phyloP scores from a whole-genome alignment of 2,329 filamentous ascomycete genomes.

The Colletotrichum viniferum region DNA sequence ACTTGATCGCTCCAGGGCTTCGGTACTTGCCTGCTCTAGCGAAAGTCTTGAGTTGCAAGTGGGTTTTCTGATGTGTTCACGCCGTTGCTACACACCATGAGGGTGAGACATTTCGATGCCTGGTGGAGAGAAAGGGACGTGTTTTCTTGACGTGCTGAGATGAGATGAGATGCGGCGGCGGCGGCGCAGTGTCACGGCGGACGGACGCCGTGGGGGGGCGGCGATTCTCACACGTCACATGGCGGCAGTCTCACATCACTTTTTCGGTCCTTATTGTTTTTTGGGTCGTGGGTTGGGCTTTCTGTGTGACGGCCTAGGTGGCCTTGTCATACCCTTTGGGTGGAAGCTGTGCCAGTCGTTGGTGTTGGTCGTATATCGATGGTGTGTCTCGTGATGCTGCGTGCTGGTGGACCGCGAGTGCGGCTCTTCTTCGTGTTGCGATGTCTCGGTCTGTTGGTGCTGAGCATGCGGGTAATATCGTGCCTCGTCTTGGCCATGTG shows the following conservation, averaged over 20 bases:
- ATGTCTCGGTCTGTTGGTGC: background rate
- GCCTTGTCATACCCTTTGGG: background rate
- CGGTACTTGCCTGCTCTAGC: background rate
- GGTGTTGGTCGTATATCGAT: background rate
- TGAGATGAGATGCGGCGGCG: background rate
- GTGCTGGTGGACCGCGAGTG: background rate
- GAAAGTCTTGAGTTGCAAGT: background rate
- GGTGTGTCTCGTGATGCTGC: background rate
- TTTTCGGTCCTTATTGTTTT: background rate
- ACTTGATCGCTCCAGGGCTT: background rate
- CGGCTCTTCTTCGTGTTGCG: background rate
- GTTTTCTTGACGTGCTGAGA: background rate
- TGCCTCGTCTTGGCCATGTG: background rate
- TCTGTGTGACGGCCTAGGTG: background rate
- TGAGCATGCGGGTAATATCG: background rate
- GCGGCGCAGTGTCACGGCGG: background rate
- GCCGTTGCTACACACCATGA: background rate
- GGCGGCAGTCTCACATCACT: background rate
- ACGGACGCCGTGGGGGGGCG: background rate
- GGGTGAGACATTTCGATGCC: background rate
- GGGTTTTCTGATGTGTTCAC: background rate
- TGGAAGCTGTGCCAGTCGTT: background rate
- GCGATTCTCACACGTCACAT: background rate
- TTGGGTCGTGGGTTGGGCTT: background rate
- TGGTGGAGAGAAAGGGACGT: background rate